These are phyloP conservation scores for Backusella luteola DNA, from an alignment of 192 early-diverging fungal species.

Conservation along the genomic window DNA sequence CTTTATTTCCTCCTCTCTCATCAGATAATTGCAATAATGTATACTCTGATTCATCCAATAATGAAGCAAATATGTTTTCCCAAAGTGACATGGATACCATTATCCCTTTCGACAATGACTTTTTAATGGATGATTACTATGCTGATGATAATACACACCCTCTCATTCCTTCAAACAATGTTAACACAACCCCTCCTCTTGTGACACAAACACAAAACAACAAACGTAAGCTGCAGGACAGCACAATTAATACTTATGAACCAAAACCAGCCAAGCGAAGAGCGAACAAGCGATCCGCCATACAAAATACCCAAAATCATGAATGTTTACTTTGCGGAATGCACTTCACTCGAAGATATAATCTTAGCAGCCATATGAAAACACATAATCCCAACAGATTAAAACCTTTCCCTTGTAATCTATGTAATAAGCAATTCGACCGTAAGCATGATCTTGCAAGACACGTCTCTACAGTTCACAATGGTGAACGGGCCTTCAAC, in stretches of 20 bases:
- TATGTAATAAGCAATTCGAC: slow-evolving; percentile 67
- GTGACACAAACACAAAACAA: not conserved
- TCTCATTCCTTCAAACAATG: not conserved
- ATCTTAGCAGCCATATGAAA: slow-evolving; percentile 74
- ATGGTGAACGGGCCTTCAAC: slow-evolving; percentile 55
- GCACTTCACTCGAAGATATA: slow-evolving; percentile 78
- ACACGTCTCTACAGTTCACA: slow-evolving; percentile 64
- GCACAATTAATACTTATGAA: not conserved
- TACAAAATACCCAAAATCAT: not conserved
- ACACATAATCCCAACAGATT: slow-evolving; percentile 65
- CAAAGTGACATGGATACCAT: not conserved
- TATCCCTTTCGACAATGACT: not conserved
- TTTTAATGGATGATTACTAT: not conserved
- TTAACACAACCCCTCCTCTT: not conserved
- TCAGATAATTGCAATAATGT: not conserved
- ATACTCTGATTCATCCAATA: not conserved
- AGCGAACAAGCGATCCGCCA: not conserved
- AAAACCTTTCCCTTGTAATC: slow-evolving; percentile 56
- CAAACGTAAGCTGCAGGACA: not conserved
- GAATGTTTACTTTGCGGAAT: slow-evolving; percentile 63
- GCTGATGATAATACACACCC: not conserved
- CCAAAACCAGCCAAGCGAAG: not conserved
- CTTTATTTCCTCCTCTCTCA: slow-evolving; percentile 4
- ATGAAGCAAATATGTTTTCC: not conserved
- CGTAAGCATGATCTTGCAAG: slow-evolving; percentile 79